A percentile compares a stretch with the other conserved stretches of the same genome.
Evolutionary conservation across 1,284 basidiomycete genomes (phyloP).

Genomic region (Cutaneotrichosporon sp.): DNA sequence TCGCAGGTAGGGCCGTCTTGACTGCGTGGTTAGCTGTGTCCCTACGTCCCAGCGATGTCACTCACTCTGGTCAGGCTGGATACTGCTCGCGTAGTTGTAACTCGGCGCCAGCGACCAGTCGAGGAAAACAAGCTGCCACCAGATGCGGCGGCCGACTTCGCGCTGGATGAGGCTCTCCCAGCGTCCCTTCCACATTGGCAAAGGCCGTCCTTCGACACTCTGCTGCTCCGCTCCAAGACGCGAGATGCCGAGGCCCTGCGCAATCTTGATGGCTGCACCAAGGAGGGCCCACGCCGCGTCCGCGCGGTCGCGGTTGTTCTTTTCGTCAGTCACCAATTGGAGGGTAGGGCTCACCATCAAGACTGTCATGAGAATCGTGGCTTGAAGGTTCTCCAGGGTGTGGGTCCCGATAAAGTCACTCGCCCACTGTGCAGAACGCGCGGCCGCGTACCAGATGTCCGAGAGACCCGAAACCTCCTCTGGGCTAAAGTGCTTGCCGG

Average conservation of each 20-base stretch:
- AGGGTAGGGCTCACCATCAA: conserved; percentile 41
- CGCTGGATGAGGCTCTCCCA: conserved; percentile 54
- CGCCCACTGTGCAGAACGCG: conserved; percentile 45
- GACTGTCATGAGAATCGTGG: conserved; percentile 48
- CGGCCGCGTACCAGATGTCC: conserved; percentile 49
- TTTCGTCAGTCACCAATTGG: not conserved
- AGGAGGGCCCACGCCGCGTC: conserved; percentile 54
- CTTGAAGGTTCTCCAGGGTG: conserved; percentile 50
- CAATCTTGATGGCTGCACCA: conserved; percentile 55
- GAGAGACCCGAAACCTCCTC: conserved; percentile 46
- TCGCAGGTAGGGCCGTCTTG: conserved; percentile 52
- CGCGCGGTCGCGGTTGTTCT: conserved; percentile 53
- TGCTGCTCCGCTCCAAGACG: conserved; percentile 53
- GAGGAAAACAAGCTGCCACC: conserved; percentile 54
- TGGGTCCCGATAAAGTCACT: conserved; percentile 52
- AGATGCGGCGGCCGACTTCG: conserved; percentile 52
- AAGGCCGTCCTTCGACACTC: conserved; percentile 40
- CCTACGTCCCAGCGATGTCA: not conserved
- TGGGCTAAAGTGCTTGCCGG: conserved; percentile 43
- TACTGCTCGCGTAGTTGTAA: conserved; percentile 51
- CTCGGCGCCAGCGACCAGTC: conserved; percentile 53
- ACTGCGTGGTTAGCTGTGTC: conserved; percentile 24
- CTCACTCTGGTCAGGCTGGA: conserved; percentile 54
- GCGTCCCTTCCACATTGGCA: conserved; percentile 52
- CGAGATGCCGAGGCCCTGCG: conserved; percentile 53